A percentile compares a stretch with the other conserved stretches of the same genome.
These are phyloP conservation scores for Aspergillus eucalypticola DNA, from an alignment of 2,329 filamentous ascomycete species.

Conservation along the genomic window DNA sequence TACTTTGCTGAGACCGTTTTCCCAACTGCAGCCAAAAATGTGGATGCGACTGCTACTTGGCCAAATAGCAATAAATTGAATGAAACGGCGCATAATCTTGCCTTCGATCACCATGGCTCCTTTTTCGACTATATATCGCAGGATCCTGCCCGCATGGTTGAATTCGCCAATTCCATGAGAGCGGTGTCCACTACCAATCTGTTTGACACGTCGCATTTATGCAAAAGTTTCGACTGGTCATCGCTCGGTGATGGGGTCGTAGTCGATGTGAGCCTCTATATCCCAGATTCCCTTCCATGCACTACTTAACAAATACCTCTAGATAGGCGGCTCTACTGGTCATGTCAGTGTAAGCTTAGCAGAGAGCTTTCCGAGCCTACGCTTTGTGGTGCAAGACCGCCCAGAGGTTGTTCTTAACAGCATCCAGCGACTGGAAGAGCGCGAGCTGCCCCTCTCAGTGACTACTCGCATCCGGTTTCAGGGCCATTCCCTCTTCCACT, in stretches of 20 bases:
- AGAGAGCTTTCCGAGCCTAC: constrained; percentile 51
- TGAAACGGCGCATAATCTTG: constrained; percentile 30
- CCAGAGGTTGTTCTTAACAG: constrained; percentile 28
- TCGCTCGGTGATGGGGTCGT: constrained; percentile 51
- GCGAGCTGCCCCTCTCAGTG: background rate
- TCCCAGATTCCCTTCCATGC: background rate
- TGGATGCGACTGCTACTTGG: constrained; percentile 25
- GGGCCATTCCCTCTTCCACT: background rate
- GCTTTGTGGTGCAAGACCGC: constrained; percentile 57
- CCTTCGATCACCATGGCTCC: constrained; percentile 27
- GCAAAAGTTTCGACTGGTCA: constrained; percentile 57
- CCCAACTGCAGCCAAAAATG: constrained; percentile 18
- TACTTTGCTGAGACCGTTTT: constrained; percentile 44
- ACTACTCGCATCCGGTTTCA: background rate
- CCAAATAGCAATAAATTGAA: constrained; percentile 20
- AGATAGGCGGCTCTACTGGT: constrained; percentile 58
- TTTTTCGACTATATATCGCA: constrained; percentile 37
- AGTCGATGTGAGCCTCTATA: constrained; percentile 47
- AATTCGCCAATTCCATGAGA: constrained; percentile 58
- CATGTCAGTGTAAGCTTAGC: constrained; percentile 60
- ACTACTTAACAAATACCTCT: background rate
- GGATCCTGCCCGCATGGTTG: constrained; percentile 41
- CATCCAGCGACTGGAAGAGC: background rate
- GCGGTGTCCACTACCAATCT: constrained; percentile 57
- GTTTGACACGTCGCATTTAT: constrained; percentile 55